Percentiles rank a stretch among this genome's conserved stretches.
phyloP scores from a whole-genome alignment of 495 filamentous ascomycete genomes.

The Aspergillus biplanus region DNA sequence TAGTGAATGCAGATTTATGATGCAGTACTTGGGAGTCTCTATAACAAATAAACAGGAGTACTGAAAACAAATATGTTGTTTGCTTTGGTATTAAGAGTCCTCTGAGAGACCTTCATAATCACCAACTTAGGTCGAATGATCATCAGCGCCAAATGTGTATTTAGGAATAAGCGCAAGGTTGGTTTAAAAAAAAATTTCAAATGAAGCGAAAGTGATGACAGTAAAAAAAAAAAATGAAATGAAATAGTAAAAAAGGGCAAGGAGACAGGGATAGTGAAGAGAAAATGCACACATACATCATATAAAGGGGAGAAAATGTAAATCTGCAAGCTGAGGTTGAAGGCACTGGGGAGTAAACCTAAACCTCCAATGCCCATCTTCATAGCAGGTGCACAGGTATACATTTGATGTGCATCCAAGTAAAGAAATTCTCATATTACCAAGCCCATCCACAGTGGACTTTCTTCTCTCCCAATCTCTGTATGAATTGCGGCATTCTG shows the following conservation, averaged over 20 bases:
- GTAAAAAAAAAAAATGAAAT: slow-evolving; percentile 19
- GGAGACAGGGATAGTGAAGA: slow-evolving; percentile 29
- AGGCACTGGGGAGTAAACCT: slow-evolving; percentile 2
- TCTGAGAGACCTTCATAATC: slow-evolving; percentile 33
- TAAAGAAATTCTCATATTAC: slow-evolving; percentile 38
- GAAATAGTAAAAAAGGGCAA: slow-evolving; percentile 31
- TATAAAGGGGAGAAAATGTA: slow-evolving; percentile 39
- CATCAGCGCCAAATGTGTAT: slow-evolving; percentile 19
- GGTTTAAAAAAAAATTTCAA: slow-evolving; percentile 30
- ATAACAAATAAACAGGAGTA: slow-evolving; percentile 17
- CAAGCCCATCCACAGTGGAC: slow-evolving; percentile 36
- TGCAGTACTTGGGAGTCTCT: slow-evolving; percentile 22
- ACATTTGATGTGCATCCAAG: slow-evolving; percentile 31
- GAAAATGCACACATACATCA: slow-evolving; percentile 23
- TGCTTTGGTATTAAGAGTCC: slow-evolving; percentile 37
- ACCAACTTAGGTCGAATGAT: slow-evolving; percentile 21
- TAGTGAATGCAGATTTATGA: slow-evolving; percentile 9
- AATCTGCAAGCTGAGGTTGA: slow-evolving; percentile 40
- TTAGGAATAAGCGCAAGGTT: slow-evolving; percentile 28
- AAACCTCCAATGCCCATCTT: slow-evolving; percentile 38
- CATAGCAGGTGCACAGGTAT: slow-evolving; percentile 33
- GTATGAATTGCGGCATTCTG: slow-evolving; percentile 34
- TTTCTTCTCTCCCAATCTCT: slow-evolving; percentile 24
- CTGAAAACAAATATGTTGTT: slow-evolving; percentile 28
- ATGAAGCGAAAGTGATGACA: slow-evolving; percentile 24